Evolutionary conservation across 768 basidiomycete genomes (phyloP), one percentile per base, ranked within the genome.

Genomic region (Boletus sp.): DNA sequence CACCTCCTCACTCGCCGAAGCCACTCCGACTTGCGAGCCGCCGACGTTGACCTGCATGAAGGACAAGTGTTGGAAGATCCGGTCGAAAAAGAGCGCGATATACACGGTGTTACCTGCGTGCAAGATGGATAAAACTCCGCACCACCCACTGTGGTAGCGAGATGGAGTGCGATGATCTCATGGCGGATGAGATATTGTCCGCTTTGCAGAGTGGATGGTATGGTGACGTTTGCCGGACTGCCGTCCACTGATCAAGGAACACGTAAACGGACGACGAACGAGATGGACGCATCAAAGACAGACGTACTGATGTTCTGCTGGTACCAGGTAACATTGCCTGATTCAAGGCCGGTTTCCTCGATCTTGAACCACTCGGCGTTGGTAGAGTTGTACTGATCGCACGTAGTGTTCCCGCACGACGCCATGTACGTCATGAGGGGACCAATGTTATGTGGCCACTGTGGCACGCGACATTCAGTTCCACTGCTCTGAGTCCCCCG

Each of bases 51-150:
- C 65, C 69, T 84, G 79, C 6, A 45, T 21, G 13, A 13, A n/a
- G 6, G 10, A 51, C 35, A 13, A n/a, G 7, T 4, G 38, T 50
- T 35, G 9, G 39, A 47, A 23, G 39, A 19, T 21, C 23, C 14
- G 7, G 32, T n/a, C 3, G 19, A 25, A 30, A 40, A 33, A 29
- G 0, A 5, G 30, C 9, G n/a, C 23, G 47, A 74, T n/a, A 74
- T n/a, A 13, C 4, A 23, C 1, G 14, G 46, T 1, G 19, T 27
- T 47, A 70, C 69, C 67, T 81, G 80, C 3, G 79, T 75, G 68
- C 90, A 93, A 27, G 81, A 80, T 0, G 87, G 84, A 67, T 93
- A 93, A 70, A 90, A 92, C 70, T 93, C 90, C 1, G 87, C 89
- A 19, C 86, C 87, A 6, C 83, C 83, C 17, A 64, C 10, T 2